phyloP scores from a whole-genome alignment of 2,329 filamentous ascomycete species.

The Penicillium sp. region DNA sequence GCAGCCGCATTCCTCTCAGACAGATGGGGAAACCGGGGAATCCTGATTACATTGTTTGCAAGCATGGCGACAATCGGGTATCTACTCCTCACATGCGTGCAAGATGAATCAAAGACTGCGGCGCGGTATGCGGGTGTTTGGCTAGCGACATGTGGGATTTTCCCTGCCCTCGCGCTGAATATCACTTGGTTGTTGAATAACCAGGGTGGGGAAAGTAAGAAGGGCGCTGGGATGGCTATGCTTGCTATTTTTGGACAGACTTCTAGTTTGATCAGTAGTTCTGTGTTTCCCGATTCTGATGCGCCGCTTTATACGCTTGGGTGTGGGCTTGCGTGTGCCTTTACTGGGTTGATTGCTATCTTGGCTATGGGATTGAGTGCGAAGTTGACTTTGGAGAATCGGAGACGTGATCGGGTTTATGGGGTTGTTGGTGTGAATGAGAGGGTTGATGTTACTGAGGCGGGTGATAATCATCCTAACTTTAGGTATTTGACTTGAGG shows the following conservation, averaged over 20 bases:
- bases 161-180: constrained; percentile 22
- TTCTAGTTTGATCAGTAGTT: constrained; percentile 23
- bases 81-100: constrained; percentile 26
- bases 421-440: constrained; percentile 15
- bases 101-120: constrained; percentile 22
- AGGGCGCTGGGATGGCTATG: constrained; percentile 23
- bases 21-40: constrained; percentile 33
- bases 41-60: constrained; percentile 29
- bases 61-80: constrained; percentile 33
- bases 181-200: constrained; percentile 28
- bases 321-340: constrained; percentile 21
- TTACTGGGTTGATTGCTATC: constrained; percentile 22
- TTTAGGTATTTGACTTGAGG: constrained; percentile 23
- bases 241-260: constrained; percentile 24
- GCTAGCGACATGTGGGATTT: constrained; percentile 31
- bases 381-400: constrained; percentile 18
- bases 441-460: constrained; percentile 23
- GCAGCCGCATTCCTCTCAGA: constrained; percentile 34
- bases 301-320: constrained; percentile 21
- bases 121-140: constrained; percentile 39
- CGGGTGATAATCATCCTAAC: constrained; percentile 17
- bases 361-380: constrained; percentile 18
- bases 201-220: constrained; percentile 24
- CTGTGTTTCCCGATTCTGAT: constrained; percentile 21
- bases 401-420: constrained; percentile 18